phyloP scores from a whole-genome alignment of 73 alveolate genomes.

The Loxodes magnus region DNA sequence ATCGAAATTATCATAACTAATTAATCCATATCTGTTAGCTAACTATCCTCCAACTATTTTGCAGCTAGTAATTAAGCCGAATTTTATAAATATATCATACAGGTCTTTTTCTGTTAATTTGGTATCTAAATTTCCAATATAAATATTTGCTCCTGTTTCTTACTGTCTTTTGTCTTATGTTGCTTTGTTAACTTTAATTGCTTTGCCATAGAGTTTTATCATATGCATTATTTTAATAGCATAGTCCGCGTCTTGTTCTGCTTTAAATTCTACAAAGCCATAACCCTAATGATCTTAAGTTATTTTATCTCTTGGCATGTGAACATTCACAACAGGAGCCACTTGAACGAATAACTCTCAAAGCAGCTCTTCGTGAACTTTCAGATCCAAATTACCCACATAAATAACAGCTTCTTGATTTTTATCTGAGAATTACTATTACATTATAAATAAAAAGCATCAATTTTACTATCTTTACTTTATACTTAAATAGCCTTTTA shows the following conservation, averaged over 20 bases:
- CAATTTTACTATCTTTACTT: too few species aligned
- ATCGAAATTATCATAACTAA: constrained; percentile 82
- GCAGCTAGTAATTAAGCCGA: constrained; percentile 63
- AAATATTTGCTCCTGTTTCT: constrained; percentile 98
- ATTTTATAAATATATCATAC: constrained; percentile 92
- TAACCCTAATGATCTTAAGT: constrained; percentile 90
- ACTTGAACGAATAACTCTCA: constrained; percentile 94
- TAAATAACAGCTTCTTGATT: too few species aligned
- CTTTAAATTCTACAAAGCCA: constrained; percentile 36
- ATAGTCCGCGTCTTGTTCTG: constrained; percentile 97
- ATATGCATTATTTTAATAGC: constrained; percentile 99
- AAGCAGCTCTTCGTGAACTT: constrained; percentile 82
- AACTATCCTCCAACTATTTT: constrained; percentile 2
- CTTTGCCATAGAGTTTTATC: constrained; percentile 95
- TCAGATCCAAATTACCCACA: constrained; percentile 88
- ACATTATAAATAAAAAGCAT: too few species aligned
- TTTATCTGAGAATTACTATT: too few species aligned
- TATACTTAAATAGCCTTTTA: too few species aligned
- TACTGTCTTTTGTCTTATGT: constrained; percentile 92
- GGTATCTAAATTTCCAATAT: constrained; percentile 96
- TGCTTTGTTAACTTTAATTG: constrained; percentile 95
- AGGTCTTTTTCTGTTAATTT: constrained; percentile 97
- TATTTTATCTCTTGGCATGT: constrained; percentile 97
- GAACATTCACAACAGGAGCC: constrained; percentile 98
- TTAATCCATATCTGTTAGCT: constrained; percentile 84